Evolutionary conservation across 2,329 filamentous ascomycete species (phyloP).

Genomic region (Cladosporium sp.): DNA sequence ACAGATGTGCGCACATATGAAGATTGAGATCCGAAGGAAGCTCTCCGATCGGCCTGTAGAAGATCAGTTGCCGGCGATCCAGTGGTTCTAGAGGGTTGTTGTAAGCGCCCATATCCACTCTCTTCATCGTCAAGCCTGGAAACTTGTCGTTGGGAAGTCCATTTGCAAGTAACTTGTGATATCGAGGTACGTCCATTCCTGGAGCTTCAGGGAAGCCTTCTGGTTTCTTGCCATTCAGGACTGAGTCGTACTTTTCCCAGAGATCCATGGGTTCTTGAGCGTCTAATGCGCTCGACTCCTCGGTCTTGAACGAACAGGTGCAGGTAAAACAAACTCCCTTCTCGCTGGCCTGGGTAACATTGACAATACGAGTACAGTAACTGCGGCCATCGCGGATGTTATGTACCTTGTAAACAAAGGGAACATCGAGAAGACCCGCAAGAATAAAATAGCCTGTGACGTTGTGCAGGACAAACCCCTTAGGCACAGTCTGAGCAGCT

Average conservation of each 20-base stretch:
- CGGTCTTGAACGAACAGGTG: conserved; percentile 53
- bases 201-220: conserved; percentile 37
- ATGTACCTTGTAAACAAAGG: conserved; percentile 54
- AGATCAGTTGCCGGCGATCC: conserved; percentile 44
- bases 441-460: conserved; percentile 56
- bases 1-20: conserved; percentile 59
- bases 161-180: conserved; percentile 36
- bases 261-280: conserved; percentile 40
- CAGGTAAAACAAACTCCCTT: conserved; percentile 53
- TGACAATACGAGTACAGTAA: conserved; percentile 55
- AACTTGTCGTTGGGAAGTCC: conserved; percentile 43
- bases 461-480: conserved; percentile 54
- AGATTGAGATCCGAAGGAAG: conserved; percentile 49
- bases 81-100: conserved; percentile 43
- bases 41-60: conserved; percentile 47
- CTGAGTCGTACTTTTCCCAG: conserved; percentile 37
- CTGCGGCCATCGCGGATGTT: conserved; percentile 53
- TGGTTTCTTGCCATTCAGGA: conserved; percentile 37
- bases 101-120: conserved; percentile 54
- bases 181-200: conserved; percentile 39
- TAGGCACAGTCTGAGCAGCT: conserved; percentile 53
- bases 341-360: conserved; percentile 50
- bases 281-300: conserved; percentile 38
- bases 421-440: conserved; percentile 47
- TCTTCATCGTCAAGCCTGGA: conserved; percentile 50